These are phyloP conservation scores for Suillus subluteus DNA, from an alignment of 768 basidiomycete species.

Conservation along the genomic window DNA sequence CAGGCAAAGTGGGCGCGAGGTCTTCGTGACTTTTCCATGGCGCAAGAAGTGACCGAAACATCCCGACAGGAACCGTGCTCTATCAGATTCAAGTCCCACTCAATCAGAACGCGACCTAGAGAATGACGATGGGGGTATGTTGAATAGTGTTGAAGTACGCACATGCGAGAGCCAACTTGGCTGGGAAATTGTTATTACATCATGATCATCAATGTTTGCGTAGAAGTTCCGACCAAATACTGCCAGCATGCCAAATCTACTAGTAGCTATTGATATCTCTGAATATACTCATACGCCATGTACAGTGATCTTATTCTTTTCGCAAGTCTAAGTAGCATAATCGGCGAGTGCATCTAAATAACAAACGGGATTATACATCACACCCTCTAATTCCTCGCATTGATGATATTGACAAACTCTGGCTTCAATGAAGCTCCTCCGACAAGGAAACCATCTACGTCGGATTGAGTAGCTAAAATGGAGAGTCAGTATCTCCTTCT, in stretches of 20 bases:
- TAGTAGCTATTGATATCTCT: not conserved
- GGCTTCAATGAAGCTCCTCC: constrained; percentile 98
- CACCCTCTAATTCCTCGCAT: constrained; percentile 45
- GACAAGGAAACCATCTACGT: constrained; percentile 98
- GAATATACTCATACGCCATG: not conserved
- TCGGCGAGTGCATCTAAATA: not conserved
- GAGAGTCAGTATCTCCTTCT: not conserved
- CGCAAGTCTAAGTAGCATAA: not conserved
- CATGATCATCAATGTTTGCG: not conserved
- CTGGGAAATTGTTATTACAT: constrained; percentile 4
- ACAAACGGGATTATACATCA: not conserved
- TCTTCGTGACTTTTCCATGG: constrained; percentile 7
- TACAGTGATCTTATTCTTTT: not conserved
- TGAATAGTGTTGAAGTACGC: not conserved
- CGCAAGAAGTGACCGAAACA: constrained; percentile 13
- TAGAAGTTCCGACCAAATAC: not conserved
- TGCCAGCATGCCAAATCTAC: not conserved
- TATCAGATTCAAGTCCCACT: not conserved
- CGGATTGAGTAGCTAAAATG: constrained; percentile 64
- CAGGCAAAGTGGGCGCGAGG: not conserved
- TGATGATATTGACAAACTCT: constrained; percentile 93
- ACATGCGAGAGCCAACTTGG: not conserved
- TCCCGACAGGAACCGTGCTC: not conserved
- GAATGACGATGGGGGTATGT: not conserved
- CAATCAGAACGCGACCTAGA: not conserved